Percentiles rank a stretch among this genome's conserved stretches.
phyloP scores from a whole-genome alignment of 768 basidiomycete species.

The Boletus pseudopeckii region DNA sequence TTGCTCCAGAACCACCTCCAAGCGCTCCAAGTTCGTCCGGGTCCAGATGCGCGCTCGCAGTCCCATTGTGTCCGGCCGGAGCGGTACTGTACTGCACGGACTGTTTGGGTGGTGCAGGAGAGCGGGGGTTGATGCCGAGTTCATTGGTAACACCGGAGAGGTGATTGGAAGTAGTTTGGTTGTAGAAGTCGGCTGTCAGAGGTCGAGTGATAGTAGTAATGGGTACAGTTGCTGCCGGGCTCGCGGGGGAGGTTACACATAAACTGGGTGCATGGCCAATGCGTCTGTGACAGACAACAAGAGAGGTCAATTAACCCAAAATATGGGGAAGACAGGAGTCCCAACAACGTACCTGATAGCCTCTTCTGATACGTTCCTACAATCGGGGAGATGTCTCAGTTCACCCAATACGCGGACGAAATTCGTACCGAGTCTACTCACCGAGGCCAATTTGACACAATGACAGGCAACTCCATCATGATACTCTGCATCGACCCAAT shows the following conservation, averaged over 20 bases:
- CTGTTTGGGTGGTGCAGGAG: slow-evolving; percentile 14
- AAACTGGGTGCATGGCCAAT: slow-evolving; percentile 47
- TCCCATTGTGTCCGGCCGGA: slow-evolving; percentile 23
- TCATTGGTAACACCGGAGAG: slow-evolving; percentile 9
- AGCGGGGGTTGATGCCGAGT: neutral
- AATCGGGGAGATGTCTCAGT: neutral
- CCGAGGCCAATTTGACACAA: slow-evolving; percentile 87
- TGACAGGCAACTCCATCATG: slow-evolving; percentile 71
- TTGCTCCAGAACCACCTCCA: slow-evolving; percentile 6
- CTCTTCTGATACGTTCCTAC: slow-evolving; percentile 69
- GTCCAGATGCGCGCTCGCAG: slow-evolving; percentile 9
- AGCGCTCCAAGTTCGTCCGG: slow-evolving; percentile 24
- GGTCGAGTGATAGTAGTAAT: slow-evolving; percentile 23
- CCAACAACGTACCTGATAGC: slow-evolving; percentile 47
- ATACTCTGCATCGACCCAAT: slow-evolving; percentile 65
- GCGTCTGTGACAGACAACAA: slow-evolving; percentile 32
- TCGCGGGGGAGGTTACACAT: slow-evolving; percentile 28
- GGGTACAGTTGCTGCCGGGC: slow-evolving; percentile 30
- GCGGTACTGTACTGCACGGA: slow-evolving; percentile 30
- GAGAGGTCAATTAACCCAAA: neutral
- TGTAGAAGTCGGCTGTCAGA: slow-evolving; percentile 18
- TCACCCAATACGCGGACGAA: neutral
- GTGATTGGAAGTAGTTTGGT: slow-evolving; percentile 6
- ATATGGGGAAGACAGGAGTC: neutral
- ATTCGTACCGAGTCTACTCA: slow-evolving; percentile 30